These are phyloP conservation scores for Zygnema circumcarinatum DNA, from an alignment of 139 green algal species.

Conservation along the genomic window DNA sequence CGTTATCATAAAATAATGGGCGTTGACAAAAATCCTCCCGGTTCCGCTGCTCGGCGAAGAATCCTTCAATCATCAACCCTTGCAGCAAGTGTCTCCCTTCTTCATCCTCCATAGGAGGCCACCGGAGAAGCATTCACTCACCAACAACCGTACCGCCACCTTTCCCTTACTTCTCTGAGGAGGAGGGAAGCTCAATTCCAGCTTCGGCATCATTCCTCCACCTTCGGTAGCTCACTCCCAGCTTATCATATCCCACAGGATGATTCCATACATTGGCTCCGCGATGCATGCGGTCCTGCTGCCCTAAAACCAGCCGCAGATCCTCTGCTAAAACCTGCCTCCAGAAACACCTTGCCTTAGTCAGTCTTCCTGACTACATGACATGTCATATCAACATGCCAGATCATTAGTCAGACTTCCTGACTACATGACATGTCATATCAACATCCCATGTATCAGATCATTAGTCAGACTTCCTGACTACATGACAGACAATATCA, in stretches of 20 bases:
- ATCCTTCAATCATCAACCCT: too few species aligned
- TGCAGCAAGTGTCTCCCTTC: too few species aligned
- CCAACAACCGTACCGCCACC: too few species aligned
- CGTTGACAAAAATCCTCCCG: too few species aligned
- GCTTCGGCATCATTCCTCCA: slow-evolving; percentile 79
- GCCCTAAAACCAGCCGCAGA: slow-evolving; percentile 89
- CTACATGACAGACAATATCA: too few species aligned
- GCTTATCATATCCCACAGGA: slow-evolving; percentile 96
- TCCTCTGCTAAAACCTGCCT: slow-evolving; percentile 95
- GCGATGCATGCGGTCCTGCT: slow-evolving; percentile 90
- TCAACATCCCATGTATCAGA: too few species aligned
- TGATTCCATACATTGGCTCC: slow-evolving; percentile 89
- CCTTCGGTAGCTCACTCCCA: slow-evolving; percentile 92
- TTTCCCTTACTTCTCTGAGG: too few species aligned
- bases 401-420: not conserved
- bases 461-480: too few species aligned
- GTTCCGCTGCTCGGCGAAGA: too few species aligned
- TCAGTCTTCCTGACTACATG: slow-evolving; percentile 7
- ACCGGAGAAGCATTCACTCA: too few species aligned
- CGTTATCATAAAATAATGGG: too few species aligned
- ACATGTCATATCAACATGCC: not conserved
- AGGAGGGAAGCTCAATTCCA: not conserved
- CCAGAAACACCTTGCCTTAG: not conserved
- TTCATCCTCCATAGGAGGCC: too few species aligned
- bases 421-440: not conserved